These are phyloP conservation scores for Allium fistulosum DNA, from an alignment of 106 monocot genomes.

Conservation along the genomic window DNA sequence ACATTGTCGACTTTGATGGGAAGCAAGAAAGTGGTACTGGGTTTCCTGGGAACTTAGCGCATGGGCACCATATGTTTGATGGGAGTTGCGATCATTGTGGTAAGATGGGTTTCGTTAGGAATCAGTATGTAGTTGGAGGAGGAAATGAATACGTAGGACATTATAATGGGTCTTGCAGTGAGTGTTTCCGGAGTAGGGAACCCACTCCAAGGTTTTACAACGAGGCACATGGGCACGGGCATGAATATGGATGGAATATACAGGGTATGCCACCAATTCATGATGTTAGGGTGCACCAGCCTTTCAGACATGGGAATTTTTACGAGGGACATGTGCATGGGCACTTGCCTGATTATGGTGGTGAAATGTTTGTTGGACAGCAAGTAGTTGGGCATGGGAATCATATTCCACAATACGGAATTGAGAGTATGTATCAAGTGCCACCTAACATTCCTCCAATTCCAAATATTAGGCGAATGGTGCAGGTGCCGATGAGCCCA, in stretches of 20 bases:
- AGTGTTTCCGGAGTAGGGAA: slow-evolving; percentile 41
- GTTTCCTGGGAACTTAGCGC: slow-evolving; percentile 58
- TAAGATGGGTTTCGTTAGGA: slow-evolving; percentile 12
- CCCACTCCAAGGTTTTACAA: slow-evolving; percentile 17
- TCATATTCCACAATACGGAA: slow-evolving; percentile 34
- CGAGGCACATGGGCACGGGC: slow-evolving; percentile 39
- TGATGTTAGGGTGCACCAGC: slow-evolving; percentile 20
- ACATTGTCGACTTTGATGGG: too few species aligned
- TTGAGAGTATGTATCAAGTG: slow-evolving; percentile 38
- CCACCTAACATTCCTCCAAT: slow-evolving; percentile 41
- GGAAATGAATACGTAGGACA: slow-evolving; percentile 29
- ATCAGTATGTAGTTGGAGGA: slow-evolving; percentile 13
- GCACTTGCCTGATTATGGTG: slow-evolving; percentile 10
- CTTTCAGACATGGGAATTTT: slow-evolving; percentile 21
- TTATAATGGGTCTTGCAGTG: slow-evolving; percentile 25
- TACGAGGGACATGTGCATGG: slow-evolving; percentile 31
- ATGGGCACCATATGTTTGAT: slow-evolving; percentile 26
- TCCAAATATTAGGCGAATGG: slow-evolving; percentile 34
- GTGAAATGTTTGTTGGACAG: slow-evolving; percentile 31
- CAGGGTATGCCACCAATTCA: slow-evolving; percentile 12
- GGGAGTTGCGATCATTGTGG: slow-evolving; percentile 57
- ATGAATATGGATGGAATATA: slow-evolving; percentile 12
- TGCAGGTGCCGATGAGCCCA: slow-evolving; percentile 24
- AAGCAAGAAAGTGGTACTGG: slow-evolving; percentile 54
- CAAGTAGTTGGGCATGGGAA: slow-evolving; percentile 26